phyloP scores from a whole-genome alignment of 192 early-diverging fungal genomes.

The Coemansia sp. region DNA sequence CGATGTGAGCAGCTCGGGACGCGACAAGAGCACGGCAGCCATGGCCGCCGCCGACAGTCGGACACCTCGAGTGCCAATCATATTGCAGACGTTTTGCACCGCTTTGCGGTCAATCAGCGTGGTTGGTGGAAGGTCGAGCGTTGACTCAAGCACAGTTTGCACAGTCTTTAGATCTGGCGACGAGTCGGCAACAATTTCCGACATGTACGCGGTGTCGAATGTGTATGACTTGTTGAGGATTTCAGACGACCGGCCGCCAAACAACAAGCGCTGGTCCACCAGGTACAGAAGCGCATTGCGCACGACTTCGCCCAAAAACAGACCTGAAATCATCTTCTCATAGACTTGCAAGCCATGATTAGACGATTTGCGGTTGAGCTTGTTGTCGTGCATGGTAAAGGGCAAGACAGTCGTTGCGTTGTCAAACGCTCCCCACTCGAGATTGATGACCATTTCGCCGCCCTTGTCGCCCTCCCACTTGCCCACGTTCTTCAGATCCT shows the following conservation, averaged over 20 bases:
- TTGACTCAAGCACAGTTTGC: slow-evolving; percentile 56
- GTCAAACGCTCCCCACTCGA: slow-evolving; percentile 88
- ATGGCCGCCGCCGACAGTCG: slow-evolving; percentile 71
- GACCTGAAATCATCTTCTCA: slow-evolving; percentile 96
- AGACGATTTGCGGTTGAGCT: slow-evolving; percentile 72
- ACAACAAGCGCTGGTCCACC: slow-evolving; percentile 71
- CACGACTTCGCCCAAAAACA: slow-evolving; percentile 89
- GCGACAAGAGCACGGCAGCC: slow-evolving; percentile 61
- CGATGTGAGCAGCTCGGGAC: slow-evolving; percentile 30
- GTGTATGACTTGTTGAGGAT: slow-evolving; percentile 61
- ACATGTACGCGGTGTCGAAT: slow-evolving; percentile 64
- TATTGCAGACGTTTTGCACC: slow-evolving; percentile 66
- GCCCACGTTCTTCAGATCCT: slow-evolving; percentile 67
- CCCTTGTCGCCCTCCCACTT: slow-evolving; percentile 64
- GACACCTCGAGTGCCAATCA: slow-evolving; percentile 84
- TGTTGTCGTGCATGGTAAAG: slow-evolving; percentile 79
- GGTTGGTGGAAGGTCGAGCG: slow-evolving; percentile 55
- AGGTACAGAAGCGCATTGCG: slow-evolving; percentile 79
- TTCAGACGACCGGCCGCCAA: slow-evolving; percentile 61
- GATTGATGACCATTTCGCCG: slow-evolving; percentile 91
- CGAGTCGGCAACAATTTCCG: slow-evolving; percentile 57
- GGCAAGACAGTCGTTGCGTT: slow-evolving; percentile 74
- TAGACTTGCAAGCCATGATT: slow-evolving; percentile 83
- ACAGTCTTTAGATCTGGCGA: slow-evolving; percentile 62
- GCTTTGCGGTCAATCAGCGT: slow-evolving; percentile 66